These are phyloP conservation scores for Botryococcus braunii DNA, from an alignment of 163 green algal genomes.

Conservation along the genomic window DNA sequence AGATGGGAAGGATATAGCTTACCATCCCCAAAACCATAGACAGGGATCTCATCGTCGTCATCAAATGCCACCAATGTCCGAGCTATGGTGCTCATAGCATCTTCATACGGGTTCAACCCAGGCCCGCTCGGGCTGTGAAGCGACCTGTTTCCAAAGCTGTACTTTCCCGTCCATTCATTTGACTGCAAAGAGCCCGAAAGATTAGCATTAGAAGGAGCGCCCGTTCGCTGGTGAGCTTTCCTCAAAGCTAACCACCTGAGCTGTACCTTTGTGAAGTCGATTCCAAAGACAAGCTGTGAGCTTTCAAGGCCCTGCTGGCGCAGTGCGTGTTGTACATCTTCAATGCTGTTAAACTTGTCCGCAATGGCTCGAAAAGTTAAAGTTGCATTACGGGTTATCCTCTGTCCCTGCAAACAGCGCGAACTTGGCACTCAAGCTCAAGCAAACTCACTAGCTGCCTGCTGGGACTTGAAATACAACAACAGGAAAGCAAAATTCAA, in stretches of 20 bases:
- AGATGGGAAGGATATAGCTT: background rate
- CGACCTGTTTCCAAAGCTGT: constrained; percentile 12
- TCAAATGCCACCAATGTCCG: constrained; percentile 46
- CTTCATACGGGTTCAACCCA: constrained; percentile 41
- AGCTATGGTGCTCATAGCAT: constrained; percentile 37
- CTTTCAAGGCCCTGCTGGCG: constrained; percentile 32
- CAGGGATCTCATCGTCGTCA: constrained; percentile 51
- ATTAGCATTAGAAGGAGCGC: background rate
- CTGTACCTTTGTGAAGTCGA: constrained; percentile 53
- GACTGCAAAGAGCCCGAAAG: constrained; percentile 25
- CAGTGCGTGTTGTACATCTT: constrained; percentile 3
- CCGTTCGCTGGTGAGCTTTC: background rate
- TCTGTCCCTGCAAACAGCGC: no score
- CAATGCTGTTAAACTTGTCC: constrained; percentile 2
- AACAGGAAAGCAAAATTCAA: no score
- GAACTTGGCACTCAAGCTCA: no score
- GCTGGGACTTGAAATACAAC: no score
- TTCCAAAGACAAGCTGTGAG: constrained; percentile 41
- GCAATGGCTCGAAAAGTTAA: constrained; percentile 1
- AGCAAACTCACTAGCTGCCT: no score
- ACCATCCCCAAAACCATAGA: constrained; percentile 50
- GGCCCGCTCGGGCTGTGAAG: constrained; percentile 28
- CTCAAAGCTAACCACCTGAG: background rate
- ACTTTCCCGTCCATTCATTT: constrained; percentile 62
- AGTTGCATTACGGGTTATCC: no score